These are phyloP conservation scores for Fusarium acutatum DNA, from an alignment of 2,329 filamentous ascomycete genomes.

Conservation along the genomic window DNA sequence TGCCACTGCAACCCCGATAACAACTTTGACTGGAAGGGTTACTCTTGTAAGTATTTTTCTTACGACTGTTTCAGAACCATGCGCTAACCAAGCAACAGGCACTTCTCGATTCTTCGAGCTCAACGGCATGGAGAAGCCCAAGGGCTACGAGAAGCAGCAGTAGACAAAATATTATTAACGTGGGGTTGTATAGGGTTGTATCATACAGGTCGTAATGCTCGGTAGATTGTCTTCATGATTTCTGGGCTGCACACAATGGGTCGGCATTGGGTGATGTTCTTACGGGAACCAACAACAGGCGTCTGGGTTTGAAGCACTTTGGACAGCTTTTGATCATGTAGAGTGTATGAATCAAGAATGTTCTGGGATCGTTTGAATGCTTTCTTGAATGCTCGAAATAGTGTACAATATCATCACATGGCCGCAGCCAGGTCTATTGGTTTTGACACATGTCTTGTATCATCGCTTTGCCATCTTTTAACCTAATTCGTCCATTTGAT, in stretches of 20 bases:
- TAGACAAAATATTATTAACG: constrained; percentile 42
- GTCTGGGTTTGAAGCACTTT: constrained; percentile 42
- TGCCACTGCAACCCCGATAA: constrained; percentile 96
- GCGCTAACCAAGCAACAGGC: constrained; percentile 40
- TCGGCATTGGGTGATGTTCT: constrained; percentile 34
- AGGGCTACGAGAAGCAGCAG: constrained; percentile 80
- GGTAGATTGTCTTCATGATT: constrained; percentile 30
- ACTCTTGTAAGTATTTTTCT: constrained; percentile 77
- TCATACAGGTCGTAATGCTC: constrained; percentile 37
- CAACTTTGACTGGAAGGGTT: constrained; percentile 99
- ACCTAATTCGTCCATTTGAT: not conserved
- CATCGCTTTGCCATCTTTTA: not conserved
- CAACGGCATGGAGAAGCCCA: constrained; percentile 82
- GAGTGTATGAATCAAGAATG: constrained; percentile 40
- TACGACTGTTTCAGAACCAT: not conserved
- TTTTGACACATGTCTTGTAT: constrained; percentile 8
- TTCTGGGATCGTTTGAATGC: constrained; percentile 30
- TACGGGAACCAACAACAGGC: constrained; percentile 37
- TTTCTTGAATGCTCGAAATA: constrained; percentile 29
- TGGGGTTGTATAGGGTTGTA: constrained; percentile 15
- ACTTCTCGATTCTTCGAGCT: constrained; percentile 87
- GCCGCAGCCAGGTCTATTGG: constrained; percentile 25
- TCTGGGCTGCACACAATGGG: constrained; percentile 32
- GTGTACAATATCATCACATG: constrained; percentile 43
- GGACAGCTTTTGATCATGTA: constrained; percentile 43